Evolutionary conservation across 202 grass and related monocot genomes (phyloP), one percentile per base, ranked within the genome.

Genomic region (Cymbopogon flexuosus): DNA sequence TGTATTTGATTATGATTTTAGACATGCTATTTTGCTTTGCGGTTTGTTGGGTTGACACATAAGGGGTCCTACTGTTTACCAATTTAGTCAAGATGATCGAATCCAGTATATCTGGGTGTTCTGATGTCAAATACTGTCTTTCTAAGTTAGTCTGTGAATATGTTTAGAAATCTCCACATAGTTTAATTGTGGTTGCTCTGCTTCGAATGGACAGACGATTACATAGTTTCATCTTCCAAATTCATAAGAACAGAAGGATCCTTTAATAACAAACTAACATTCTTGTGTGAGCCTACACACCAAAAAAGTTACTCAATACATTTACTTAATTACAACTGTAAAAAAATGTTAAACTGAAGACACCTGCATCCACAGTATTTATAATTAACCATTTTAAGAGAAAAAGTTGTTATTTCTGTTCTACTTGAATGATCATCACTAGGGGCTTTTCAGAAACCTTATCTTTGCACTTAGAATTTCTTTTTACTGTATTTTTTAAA

Each of bases 381-480:
- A 43, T 37, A 54, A 24, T 37, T 56, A 79, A 21, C 6, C 56
- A 73, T 57, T 63, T 87, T 34, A 78, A 7, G 70, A 56, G 57
- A n/a, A 34, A 58, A 62, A 62, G 18, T 46, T 58, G 5, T 18
- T 47, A 5, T 73, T 84, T 68, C 14, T 85, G 39, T 70, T 87
- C 36, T 59, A 34, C 23, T 66, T 56, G 54, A 31, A 72, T 39
- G 27, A 18, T 77, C 6, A 78, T 47, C 21, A 66, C 15, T 18
- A 1, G 13, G 72, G n/a, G 43, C 13, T 46, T 46, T 46, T 46
- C 36, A 88, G 39, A 60, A 79, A 35, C 35, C 52, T 54, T 23
- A 79, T 47, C 19, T 61, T 67, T 81, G 15, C 45, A 65, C 29
- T 84, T 85, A 13, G n/a, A 65, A 65, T 46, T 54, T 76, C 21